phyloP scores from a whole-genome alignment of 2,329 filamentous ascomycete genomes.

The Xylariaceae sp. region DNA sequence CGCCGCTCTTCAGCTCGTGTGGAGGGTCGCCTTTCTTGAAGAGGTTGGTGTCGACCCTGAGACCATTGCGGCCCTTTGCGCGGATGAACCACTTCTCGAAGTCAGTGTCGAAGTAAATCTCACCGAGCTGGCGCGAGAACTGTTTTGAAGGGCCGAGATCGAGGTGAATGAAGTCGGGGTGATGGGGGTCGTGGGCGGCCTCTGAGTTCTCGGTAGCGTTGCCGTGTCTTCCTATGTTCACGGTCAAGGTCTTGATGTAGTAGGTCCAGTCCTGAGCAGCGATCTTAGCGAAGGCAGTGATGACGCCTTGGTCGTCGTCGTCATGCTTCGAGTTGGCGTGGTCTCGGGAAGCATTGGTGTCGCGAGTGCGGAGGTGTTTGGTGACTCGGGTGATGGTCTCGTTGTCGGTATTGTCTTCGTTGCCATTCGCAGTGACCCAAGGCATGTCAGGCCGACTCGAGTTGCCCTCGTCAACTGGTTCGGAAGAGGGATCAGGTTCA shows the following conservation, averaged over 20 bases:
- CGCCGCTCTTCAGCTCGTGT: slow-evolving; percentile 71
- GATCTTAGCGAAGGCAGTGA: slow-evolving; percentile 77
- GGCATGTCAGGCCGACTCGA: slow-evolving; percentile 26
- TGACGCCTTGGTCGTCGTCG: slow-evolving; percentile 58
- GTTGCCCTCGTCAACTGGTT: slow-evolving; percentile 39
- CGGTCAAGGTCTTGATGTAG: slow-evolving; percentile 70
- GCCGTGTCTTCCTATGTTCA: slow-evolving; percentile 71
- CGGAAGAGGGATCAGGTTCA: slow-evolving; percentile 39
- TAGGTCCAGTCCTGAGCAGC: slow-evolving; percentile 80
- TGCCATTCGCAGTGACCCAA: slow-evolving; percentile 6
- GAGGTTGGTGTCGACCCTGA: slow-evolving; percentile 72
- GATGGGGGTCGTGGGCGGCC: slow-evolving; percentile 39
- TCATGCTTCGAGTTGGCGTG: slow-evolving; percentile 62
- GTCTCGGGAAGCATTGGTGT: slow-evolving; percentile 57
- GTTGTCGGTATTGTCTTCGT: slow-evolving; percentile 11
- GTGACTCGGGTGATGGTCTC: slow-evolving; percentile 50
- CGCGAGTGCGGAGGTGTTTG: slow-evolving; percentile 44
- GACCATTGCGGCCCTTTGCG: slow-evolving; percentile 87
- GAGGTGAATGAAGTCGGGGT: slow-evolving; percentile 66
- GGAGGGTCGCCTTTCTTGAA: slow-evolving; percentile 63
- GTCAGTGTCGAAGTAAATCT: slow-evolving; percentile 67
- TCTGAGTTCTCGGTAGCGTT: slow-evolving; percentile 42
- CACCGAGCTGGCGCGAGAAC: slow-evolving; percentile 72
- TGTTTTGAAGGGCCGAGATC: slow-evolving; percentile 83
- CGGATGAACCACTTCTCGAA: slow-evolving; percentile 74